Evolutionary conservation across 202 grass and related monocot species (phyloP), one percentile per base, ranked within the genome.

Genomic region (Zizania palustris): DNA sequence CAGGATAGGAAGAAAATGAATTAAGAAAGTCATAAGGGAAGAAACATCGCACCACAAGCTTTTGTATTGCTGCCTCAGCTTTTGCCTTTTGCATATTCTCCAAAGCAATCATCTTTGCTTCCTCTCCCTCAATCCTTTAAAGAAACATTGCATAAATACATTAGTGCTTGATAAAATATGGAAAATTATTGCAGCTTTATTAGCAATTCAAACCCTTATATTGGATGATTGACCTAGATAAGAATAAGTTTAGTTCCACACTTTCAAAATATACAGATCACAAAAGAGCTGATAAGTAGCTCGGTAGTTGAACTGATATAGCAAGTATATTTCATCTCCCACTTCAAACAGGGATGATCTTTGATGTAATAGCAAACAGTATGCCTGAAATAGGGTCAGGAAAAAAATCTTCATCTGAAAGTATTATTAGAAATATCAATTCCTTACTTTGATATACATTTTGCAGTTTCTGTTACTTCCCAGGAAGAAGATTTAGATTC

Each of bases 61-160:
- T 93, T 37, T 88, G 84, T 68, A 93, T 90, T 14, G 88, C 78
- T 46, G 87, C 87, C 80, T 93, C 91, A 42, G 91, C 87, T 83
- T 93, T 82, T 59, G 70, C 75, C 19, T 88, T 88, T 61, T 90
- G 91, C 85, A 90, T 45, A 76, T 93, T 93, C 63, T 93, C 91
- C 91, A 87, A 93, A 73, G 85, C 82, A 43, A 85, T 60, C 66
- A 93, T 83, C 80, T 90, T 93, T 61, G 75, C 74, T 62, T 88
- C 79, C 63, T 93, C 91, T 77, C 85, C 84, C 49, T 83, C 80
- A 45, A 70, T 41, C 75, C 91, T 93, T 80, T 19, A n/a, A 68
- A 74, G 69, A 77, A 77, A 84, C 41, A 77, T 74, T 33, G 49
- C 12, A 1, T 50, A 14, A 13, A 78, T 18, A 19, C 53, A 74